Percentiles rank a stretch among this genome's conserved stretches.
These are phyloP conservation scores for Grammothele lineata DNA, from an alignment of 768 basidiomycete species.

Conservation along the genomic window DNA sequence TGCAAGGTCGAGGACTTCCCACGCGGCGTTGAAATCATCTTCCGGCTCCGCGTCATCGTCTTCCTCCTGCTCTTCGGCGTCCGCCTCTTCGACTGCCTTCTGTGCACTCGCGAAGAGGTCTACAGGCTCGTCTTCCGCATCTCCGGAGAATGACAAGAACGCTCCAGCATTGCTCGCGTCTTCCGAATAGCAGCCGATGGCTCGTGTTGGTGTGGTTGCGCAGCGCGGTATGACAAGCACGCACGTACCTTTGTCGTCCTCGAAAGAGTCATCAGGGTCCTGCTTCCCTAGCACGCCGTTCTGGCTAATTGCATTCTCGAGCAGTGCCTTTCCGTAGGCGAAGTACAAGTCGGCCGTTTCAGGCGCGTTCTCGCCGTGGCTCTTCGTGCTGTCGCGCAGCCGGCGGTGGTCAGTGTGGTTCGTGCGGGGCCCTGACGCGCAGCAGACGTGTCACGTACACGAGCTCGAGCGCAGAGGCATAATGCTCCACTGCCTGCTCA, in stretches of 20 bases:
- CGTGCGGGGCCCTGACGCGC: conserved; percentile 7
- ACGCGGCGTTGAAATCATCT: conserved; percentile 97
- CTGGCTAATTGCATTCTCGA: conserved; percentile 88
- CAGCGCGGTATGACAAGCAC: too few species aligned
- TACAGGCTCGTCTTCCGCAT: conserved; percentile 63
- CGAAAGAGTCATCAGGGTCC: conserved; percentile 51
- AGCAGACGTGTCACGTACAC: conserved; percentile 52
- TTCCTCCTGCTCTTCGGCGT: conserved; percentile 50
- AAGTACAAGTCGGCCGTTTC: conserved; percentile 88
- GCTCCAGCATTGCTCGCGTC: conserved; percentile 42
- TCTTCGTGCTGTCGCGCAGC: conserved; percentile 57
- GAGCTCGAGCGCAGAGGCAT: conserved; percentile 79
- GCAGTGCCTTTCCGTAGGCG: conserved; percentile 86
- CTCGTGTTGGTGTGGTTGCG: background rate
- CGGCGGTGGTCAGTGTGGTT: conserved; percentile 1
- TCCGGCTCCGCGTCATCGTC: conserved; percentile 76
- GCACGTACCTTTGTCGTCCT: conserved; percentile 35
- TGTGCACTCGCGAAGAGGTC: conserved; percentile 61
- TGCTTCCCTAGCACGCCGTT: conserved; percentile 89
- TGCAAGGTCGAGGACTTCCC: conserved; percentile 96
- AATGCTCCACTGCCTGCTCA: conserved; percentile 80
- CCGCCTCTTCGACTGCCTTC: conserved; percentile 43
- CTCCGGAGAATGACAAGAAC: conserved; percentile 78
- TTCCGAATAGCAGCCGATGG: conserved; percentile 11
- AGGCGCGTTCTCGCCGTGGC: conserved; percentile 75